Evolutionary conservation across 2,329 filamentous ascomycete species (phyloP).

Genomic region (Teratosphaeriaceae sp.): DNA sequence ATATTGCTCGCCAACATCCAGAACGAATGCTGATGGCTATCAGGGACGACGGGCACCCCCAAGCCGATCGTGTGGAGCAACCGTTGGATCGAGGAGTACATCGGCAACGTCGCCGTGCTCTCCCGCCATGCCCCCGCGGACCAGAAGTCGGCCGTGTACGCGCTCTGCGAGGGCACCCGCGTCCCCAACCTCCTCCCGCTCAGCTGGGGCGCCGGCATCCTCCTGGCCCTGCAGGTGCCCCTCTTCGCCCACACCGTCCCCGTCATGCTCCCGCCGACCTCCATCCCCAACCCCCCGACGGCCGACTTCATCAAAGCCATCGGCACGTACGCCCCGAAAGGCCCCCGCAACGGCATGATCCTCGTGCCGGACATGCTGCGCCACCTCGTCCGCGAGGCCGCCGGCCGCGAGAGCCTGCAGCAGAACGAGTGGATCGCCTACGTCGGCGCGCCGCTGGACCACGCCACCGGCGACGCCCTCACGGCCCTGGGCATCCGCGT

Average conservation of each 20-base stretch:
- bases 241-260: constrained; percentile 4
- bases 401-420: constrained; percentile 1
- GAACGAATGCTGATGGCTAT: background rate
- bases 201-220: constrained; percentile 8
- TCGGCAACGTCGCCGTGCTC: background rate
- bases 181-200: constrained; percentile 6
- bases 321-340: constrained; percentile 6
- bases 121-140: background rate
- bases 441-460: constrained; percentile 10
- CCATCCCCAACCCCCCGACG: constrained; percentile 12
- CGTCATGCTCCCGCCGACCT: constrained; percentile 7
- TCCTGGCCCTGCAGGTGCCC: constrained; percentile 1
- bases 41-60: constrained; percentile 13
- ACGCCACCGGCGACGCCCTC: constrained; percentile 9
- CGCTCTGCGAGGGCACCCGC: background rate
- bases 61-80: constrained; percentile 7
- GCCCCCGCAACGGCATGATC: constrained; percentile 4
- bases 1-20: background rate
- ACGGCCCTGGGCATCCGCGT: constrained; percentile 9
- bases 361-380: constrained; percentile 8
- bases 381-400: constrained; percentile 2
- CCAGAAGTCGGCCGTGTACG: constrained; percentile 3
- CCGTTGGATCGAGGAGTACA: background rate
- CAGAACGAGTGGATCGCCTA: constrained; percentile 8
- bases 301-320: constrained; percentile 16